phyloP scores from a whole-genome alignment of 768 basidiomycete genomes.

The Mycena indigotica region DNA sequence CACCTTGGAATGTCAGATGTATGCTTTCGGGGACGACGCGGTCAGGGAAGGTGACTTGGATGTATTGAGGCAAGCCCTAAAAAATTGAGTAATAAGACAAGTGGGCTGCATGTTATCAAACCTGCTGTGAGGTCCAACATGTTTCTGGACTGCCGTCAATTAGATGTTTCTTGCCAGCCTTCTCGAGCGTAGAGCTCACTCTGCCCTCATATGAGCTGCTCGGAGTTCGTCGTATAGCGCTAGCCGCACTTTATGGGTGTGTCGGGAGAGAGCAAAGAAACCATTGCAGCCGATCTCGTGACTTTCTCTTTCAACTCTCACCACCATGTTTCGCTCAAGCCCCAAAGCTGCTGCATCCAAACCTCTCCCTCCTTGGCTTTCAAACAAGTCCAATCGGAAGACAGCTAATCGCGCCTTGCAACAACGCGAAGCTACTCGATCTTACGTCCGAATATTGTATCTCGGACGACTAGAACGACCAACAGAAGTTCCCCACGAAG shows the following conservation, averaged over 20 bases:
- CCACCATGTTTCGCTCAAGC: background rate
- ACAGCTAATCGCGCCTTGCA: conserved; percentile 8
- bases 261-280: conserved; percentile 44
- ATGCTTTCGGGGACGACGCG: conserved; percentile 59
- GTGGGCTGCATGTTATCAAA: conserved; percentile 25
- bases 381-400: conserved; percentile 1
- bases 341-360: background rate
- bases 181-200: conserved; percentile 81
- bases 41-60: conserved; percentile 62
- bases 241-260: conserved; percentile 55
- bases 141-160: conserved; percentile 75
- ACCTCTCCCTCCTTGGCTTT: conserved; percentile 9
- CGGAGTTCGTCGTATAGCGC: background rate
- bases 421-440: conserved; percentile 21
- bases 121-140: conserved; percentile 86
- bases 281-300: conserved; percentile 21
- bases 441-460: conserved; percentile 31
- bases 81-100: conserved; percentile 13
- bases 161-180: conserved; percentile 70
- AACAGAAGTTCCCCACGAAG: conserved; percentile 20
- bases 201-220: conserved; percentile 40
- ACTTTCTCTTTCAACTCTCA: conserved; percentile 9
- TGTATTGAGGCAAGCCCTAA: conserved; percentile 78
- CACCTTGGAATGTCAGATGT: conserved; percentile 79
- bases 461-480: conserved; percentile 21